phyloP scores from a whole-genome alignment of 2,329 filamentous ascomycete species.

The Lithohypha guttulata region DNA sequence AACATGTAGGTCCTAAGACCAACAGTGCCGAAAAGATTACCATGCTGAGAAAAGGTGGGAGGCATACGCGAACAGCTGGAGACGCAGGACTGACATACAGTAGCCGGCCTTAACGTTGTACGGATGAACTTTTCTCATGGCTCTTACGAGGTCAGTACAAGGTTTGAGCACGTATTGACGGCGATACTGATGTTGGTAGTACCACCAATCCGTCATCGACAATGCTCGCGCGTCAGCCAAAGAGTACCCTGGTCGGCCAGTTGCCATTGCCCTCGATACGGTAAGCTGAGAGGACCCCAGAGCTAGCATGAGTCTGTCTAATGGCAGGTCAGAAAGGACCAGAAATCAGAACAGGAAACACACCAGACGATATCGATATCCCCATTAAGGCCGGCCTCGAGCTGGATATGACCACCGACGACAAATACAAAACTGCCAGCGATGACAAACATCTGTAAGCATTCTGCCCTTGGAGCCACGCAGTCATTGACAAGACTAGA shows the following conservation, averaged over 20 bases:
- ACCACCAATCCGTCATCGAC: constrained; percentile 97
- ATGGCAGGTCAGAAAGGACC: constrained; percentile 54
- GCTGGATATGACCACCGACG: constrained; percentile 95
- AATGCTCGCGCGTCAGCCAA: constrained; percentile 81
- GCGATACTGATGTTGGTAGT: constrained; percentile 38
- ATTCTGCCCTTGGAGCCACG: neutral
- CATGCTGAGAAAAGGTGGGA: constrained; percentile 60
- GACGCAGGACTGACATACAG: constrained; percentile 14
- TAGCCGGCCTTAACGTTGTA: constrained; percentile 87
- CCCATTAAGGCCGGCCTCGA: constrained; percentile 73
- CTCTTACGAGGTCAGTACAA: constrained; percentile 54
- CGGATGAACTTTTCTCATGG: constrained; percentile 99
- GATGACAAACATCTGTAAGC: constrained; percentile 91
- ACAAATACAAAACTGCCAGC: constrained; percentile 72
- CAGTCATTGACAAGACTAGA: constrained; percentile 38
- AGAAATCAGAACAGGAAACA: constrained; percentile 77
- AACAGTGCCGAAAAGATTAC: constrained; percentile 98
- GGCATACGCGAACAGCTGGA: neutral
- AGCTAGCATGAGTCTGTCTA: constrained; percentile 20
- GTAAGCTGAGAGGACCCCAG: constrained; percentile 37
- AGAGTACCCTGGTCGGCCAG: constrained; percentile 65
- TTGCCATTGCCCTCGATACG: constrained; percentile 86
- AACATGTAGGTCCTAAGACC: constrained; percentile 68
- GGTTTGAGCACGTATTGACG: constrained; percentile 10
- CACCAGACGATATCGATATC: constrained; percentile 57